Evolutionary conservation across 148 eudicot genomes (phyloP).

Genomic region (Amaranthus palmeri): DNA sequence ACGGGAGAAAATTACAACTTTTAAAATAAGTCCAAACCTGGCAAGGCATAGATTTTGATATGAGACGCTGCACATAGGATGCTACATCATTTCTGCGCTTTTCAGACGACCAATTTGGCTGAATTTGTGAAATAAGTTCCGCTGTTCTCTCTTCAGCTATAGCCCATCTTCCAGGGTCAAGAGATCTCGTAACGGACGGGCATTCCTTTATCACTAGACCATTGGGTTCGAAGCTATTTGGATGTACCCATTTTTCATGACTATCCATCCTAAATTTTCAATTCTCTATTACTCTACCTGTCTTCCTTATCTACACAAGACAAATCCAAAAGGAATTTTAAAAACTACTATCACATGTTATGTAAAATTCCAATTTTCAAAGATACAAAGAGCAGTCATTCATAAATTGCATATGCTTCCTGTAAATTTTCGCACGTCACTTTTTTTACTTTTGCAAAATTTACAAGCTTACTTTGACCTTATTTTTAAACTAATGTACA

Average conservation of each 20-base stretch:
- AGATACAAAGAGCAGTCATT: neutral
- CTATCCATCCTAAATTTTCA: slow-evolving; percentile 23
- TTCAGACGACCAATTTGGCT: slow-evolving; percentile 66
- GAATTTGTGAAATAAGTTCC: slow-evolving; percentile 69
- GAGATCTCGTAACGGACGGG: slow-evolving; percentile 35
- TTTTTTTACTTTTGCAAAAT: too few species aligned
- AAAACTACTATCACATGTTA: neutral
- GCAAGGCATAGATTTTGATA: slow-evolving; percentile 67
- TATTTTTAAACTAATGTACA: too few species aligned
- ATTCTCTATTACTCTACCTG: neutral
- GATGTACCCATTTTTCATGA: slow-evolving; percentile 14
- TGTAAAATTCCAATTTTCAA: neutral
- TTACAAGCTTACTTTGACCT: too few species aligned
- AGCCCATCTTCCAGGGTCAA: slow-evolving; percentile 58
- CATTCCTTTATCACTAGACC: slow-evolving; percentile 58
- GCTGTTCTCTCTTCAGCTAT: slow-evolving; percentile 77
- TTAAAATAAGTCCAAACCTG: slow-evolving; percentile 42
- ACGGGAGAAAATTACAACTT: slow-evolving; percentile 5
- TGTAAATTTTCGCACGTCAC: too few species aligned
- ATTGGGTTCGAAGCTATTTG: slow-evolving; percentile 42
- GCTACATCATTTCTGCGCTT: slow-evolving; percentile 73
- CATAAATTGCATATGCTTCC: neutral
- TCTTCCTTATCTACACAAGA: slow-evolving; percentile 11
- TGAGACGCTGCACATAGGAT: slow-evolving; percentile 65
- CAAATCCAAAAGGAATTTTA: neutral